Evolutionary conservation across 1,284 basidiomycete species (phyloP).

Genomic region (Puccinia triticina): DNA sequence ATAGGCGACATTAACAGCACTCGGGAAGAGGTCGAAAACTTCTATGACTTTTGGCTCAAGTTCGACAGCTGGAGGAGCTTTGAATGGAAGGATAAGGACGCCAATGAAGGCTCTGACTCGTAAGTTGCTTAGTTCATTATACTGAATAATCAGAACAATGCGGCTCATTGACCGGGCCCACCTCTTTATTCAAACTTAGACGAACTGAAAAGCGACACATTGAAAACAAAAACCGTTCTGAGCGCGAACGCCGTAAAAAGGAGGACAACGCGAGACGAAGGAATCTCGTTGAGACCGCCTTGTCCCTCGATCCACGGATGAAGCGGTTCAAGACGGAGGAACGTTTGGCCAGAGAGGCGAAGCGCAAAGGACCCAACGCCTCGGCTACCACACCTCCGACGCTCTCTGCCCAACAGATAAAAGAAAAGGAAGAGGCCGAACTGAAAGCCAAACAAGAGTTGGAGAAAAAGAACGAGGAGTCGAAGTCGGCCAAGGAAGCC

Average conservation of each 20-base stretch:
- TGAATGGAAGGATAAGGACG: constrained; percentile 97
- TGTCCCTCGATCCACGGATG: constrained; percentile 88
- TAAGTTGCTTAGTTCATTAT: constrained; percentile 61
- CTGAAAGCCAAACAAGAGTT: constrained; percentile 74
- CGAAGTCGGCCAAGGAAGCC: constrained; percentile 74
- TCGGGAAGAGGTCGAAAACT: constrained; percentile 83
- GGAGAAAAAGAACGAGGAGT: constrained; percentile 71
- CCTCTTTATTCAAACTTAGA: constrained; percentile 62
- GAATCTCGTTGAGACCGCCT: constrained; percentile 80
- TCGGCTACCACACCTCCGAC: constrained; percentile 61
- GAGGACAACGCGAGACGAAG: constrained; percentile 92
- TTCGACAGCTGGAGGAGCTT: constrained; percentile 98
- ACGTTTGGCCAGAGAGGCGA: constrained; percentile 90
- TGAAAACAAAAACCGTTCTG: constrained; percentile 99
- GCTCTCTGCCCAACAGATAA: constrained; percentile 61
- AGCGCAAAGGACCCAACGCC: constrained; percentile 68
- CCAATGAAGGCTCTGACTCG: constrained; percentile 95
- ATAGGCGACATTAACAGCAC: constrained; percentile 74
- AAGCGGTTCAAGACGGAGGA: constrained; percentile 96
- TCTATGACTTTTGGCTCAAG: constrained; percentile 99
- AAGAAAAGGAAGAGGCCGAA: constrained; percentile 73
- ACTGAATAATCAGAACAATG: not conserved
- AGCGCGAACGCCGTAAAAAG: constrained; percentile 94
- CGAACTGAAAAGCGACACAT: constrained; percentile 98
- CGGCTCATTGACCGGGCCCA: not conserved